Percentiles rank a stretch among this genome's conserved stretches.
Evolutionary conservation across 202 grass and related monocot genomes (phyloP).

Genomic region (Zizania palustris): DNA sequence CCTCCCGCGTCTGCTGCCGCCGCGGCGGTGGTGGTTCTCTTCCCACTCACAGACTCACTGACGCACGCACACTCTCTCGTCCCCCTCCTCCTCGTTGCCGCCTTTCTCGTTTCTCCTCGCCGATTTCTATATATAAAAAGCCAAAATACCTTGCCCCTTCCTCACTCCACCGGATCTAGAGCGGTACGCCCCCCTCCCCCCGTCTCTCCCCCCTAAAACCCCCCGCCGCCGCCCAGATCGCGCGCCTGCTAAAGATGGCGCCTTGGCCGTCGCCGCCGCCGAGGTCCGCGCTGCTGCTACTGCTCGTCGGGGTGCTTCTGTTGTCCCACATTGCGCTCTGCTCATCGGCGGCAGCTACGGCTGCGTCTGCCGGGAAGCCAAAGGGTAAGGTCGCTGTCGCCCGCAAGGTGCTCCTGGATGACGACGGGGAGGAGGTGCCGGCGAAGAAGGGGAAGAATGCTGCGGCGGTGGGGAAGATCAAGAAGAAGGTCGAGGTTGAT

Average conservation of each 20-base stretch:
- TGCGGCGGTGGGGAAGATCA: conserved; percentile 16
- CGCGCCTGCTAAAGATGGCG: conserved; percentile 30
- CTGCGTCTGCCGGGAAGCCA: conserved; percentile 30
- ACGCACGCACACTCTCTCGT: not conserved
- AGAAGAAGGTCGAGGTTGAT: conserved; percentile 52
- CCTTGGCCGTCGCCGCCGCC: conserved; percentile 29
- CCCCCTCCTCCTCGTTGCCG: not conserved
- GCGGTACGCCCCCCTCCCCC: conserved; percentile 1
- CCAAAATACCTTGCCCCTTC: conserved; percentile 11
- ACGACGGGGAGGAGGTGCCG: conserved; percentile 10
- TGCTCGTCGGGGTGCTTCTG: conserved; percentile 57
- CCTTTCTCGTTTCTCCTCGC: not conserved
- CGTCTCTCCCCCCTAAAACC: not conserved
- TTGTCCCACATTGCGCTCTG: conserved; percentile 70
- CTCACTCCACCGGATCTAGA: conserved; percentile 19
- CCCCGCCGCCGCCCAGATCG: not conserved
- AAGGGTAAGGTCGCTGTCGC: conserved; percentile 47
- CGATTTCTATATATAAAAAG: conserved; percentile 25
- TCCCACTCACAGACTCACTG: conserved; percentile 37
- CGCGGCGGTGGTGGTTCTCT: conserved; percentile 40
- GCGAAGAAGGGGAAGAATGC: conserved; percentile 37
- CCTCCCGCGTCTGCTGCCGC: not conserved
- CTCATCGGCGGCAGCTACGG: conserved; percentile 42
- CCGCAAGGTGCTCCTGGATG: conserved; percentile 41
- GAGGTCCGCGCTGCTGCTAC: conserved; percentile 36